A percentile compares a stretch with the other conserved stretches of the same genome.
These are phyloP conservation scores for Suhomyces ambrosiae DNA, from an alignment of 1,139 yeast species.

Conservation along the genomic window DNA sequence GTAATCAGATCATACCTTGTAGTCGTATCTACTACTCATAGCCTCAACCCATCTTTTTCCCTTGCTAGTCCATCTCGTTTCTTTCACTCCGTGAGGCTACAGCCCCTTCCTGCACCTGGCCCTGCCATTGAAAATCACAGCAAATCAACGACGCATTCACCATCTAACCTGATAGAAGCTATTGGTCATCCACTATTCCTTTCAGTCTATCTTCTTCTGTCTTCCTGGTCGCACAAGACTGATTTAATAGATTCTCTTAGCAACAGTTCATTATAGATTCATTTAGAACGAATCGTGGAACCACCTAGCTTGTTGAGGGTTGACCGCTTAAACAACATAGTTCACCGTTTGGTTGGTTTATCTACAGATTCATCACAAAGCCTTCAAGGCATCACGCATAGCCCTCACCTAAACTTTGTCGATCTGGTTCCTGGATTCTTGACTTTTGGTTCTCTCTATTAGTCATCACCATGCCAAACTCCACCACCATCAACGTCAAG, in stretches of 20 bases:
- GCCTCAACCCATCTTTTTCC: too few species aligned
- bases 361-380: too few species aligned
- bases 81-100: slow-evolving; percentile 8
- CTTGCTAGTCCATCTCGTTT: too few species aligned
- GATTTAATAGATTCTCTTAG: neutral
- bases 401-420: too few species aligned
- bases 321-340: too few species aligned
- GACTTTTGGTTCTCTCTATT: neutral
- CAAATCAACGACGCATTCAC: slow-evolving; percentile 13
- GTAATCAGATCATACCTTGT: too few species aligned
- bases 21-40: too few species aligned
- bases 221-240: neutral
- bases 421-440: too few species aligned
- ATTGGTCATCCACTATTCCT: neutral
- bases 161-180: neutral
- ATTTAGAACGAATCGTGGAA: too few species aligned
- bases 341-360: too few species aligned
- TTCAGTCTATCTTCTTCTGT: neutral
- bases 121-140: slow-evolving; percentile 9
- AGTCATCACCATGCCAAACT: slow-evolving; percentile 20
- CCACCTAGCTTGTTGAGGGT: too few species aligned
- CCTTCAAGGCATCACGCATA: too few species aligned
- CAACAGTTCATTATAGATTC: neutral
- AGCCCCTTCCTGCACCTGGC: slow-evolving; percentile 14
- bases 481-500: slow-evolving; percentile 59